Evolutionary conservation across 139 green algal genomes (phyloP).

Genomic region (Pseudopediastrum boryanum): DNA sequence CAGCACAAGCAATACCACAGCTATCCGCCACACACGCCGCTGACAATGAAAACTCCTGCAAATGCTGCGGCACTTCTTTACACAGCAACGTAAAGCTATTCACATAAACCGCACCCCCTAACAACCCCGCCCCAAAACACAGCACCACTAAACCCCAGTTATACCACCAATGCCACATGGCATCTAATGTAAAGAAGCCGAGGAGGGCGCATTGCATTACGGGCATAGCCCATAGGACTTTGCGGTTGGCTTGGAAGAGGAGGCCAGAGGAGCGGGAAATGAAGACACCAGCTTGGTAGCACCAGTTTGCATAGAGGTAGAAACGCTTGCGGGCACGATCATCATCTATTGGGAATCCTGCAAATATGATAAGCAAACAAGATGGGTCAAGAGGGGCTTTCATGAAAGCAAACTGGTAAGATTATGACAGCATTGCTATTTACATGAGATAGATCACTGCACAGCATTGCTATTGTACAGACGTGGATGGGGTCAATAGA

Average conservation of each 20-base stretch:
- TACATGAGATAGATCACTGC: neutral
- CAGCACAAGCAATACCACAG: slow-evolving; percentile 60
- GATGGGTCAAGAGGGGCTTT: neutral
- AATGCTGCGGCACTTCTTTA: slow-evolving; percentile 40
- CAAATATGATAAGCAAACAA: neutral
- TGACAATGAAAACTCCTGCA: slow-evolving; percentile 59
- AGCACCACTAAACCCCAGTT: slow-evolving; percentile 52
- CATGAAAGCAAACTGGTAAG: too few species aligned
- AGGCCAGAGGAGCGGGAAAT: slow-evolving; percentile 65
- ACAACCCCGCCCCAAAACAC: slow-evolving; percentile 58
- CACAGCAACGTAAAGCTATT: slow-evolving; percentile 66
- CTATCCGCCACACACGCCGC: slow-evolving; percentile 66
- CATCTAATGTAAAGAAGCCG: slow-evolving; percentile 56
- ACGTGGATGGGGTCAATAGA: too few species aligned
- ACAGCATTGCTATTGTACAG: too few species aligned
- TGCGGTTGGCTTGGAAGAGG: slow-evolving; percentile 49
- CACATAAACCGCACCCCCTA: slow-evolving; percentile 74
- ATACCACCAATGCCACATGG: slow-evolving; percentile 52
- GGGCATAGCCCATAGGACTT: slow-evolving; percentile 67
- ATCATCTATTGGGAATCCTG: slow-evolving; percentile 50
- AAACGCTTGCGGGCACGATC: slow-evolving; percentile 40
- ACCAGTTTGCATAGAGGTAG: slow-evolving; percentile 47
- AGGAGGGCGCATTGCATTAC: slow-evolving; percentile 58
- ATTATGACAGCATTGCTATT: neutral
- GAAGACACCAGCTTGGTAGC: slow-evolving; percentile 71